Conservation (phyloP, 805 yeast species). For the Metschnikowia peoriensis region DNA sequence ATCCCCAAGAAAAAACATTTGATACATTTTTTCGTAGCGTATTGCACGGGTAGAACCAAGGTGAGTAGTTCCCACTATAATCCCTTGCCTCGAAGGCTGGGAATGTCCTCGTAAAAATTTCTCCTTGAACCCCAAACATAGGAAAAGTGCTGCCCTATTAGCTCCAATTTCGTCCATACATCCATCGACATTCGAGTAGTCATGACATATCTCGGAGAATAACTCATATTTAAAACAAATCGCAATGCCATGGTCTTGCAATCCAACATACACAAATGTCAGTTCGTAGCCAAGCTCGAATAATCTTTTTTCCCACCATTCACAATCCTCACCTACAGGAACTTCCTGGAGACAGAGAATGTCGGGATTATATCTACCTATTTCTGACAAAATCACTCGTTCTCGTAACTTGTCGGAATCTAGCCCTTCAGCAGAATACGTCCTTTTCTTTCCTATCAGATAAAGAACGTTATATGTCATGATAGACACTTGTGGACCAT, state of each 20-base stretch:
- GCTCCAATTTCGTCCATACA: neutral
- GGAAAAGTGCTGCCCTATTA: neutral
- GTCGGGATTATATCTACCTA: constrained; percentile 3
- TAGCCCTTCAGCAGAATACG: neutral
- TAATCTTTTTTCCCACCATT: neutral
- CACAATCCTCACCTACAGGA: neutral
- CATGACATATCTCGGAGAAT: neutral
- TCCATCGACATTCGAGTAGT: neutral
- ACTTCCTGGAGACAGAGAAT: constrained; percentile 4
- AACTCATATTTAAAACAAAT: constrained; percentile 1
- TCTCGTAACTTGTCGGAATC: neutral
- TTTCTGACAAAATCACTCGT: neutral
- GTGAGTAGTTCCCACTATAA: constrained; percentile 1
- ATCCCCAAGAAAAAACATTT: neutral
- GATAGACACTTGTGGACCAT: constrained; percentile 4
- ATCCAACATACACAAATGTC: neutral
- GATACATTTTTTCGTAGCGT: neutral
- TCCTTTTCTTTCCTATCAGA: neutral
- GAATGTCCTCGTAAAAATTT: neutral
- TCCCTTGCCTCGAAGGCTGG: constrained; percentile 1
- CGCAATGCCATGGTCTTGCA: neutral
- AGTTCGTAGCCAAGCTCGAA: constrained; percentile 1
- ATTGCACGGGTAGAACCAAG: neutral
- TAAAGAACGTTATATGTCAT: constrained; percentile 4
- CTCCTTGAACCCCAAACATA: neutral